Conservation (phyloP, 805 yeast genomes). For the Saturnispora sanitii region DNA sequence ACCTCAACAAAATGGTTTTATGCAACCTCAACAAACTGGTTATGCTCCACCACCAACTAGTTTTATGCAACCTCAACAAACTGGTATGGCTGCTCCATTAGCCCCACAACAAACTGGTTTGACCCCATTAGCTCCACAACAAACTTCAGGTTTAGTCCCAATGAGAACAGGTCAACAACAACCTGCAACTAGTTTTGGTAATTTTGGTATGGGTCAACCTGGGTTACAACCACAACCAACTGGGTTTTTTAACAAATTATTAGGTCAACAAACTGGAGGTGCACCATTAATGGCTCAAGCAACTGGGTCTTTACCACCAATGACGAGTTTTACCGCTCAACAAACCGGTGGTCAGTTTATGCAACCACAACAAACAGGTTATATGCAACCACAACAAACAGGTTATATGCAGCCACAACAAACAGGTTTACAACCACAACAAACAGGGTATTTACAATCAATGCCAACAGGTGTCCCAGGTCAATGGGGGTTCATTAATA, state of each 20-base stretch:
- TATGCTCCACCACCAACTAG: not conserved
- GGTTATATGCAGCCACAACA: slow-evolving; percentile 28
- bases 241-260: slow-evolving; percentile 38
- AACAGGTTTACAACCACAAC: slow-evolving; percentile 31
- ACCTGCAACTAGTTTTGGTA: slow-evolving; percentile 32
- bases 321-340: slow-evolving; percentile 26
- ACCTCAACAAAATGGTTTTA: not conserved
- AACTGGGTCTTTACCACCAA: slow-evolving; percentile 33
- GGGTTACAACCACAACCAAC: slow-evolving; percentile 29
- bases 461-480: slow-evolving; percentile 61
- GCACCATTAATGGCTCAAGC: slow-evolving; percentile 43
- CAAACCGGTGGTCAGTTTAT: slow-evolving; percentile 23
- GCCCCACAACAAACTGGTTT: slow-evolving; percentile 29
- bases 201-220: slow-evolving; percentile 46
- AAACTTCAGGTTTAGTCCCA: slow-evolving; percentile 23
- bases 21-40: slow-evolving; percentile 4
- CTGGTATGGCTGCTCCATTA: slow-evolving; percentile 6
- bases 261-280: slow-evolving; percentile 33
- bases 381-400: slow-evolving; percentile 34
- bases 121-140: slow-evolving; percentile 27
- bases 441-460: slow-evolving; percentile 36
- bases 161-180: slow-evolving; percentile 44
- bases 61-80: slow-evolving; percentile 6
- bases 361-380: slow-evolving; percentile 34
- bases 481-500: slow-evolving; percentile 68